Evolutionary conservation across 257 asterid genomes (phyloP).

Genomic region (Ophiorrhiza pumila): DNA sequence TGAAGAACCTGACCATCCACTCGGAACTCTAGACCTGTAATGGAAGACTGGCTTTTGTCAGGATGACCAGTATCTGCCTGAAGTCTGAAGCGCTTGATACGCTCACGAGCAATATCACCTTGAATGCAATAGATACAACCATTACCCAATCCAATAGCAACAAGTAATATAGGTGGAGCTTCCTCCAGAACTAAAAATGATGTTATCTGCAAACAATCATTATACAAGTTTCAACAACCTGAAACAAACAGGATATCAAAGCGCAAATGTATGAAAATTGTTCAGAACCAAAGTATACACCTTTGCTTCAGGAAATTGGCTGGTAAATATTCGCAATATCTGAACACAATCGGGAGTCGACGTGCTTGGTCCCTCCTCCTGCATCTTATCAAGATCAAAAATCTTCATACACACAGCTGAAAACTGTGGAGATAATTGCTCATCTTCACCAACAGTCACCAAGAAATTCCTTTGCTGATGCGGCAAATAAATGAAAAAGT

Average conservation of each 20-base stretch:
- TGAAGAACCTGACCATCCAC: conserved; percentile 83
- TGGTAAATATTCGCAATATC: conserved; percentile 76
- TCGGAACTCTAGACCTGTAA: conserved; percentile 81
- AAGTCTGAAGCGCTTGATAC: conserved; percentile 85
- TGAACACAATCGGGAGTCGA: conserved; percentile 82
- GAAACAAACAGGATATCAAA: background rate
- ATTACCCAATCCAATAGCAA: conserved; percentile 87
- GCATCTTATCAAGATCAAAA: conserved; percentile 82
- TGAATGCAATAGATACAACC: conserved; percentile 93
- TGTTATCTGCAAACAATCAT: conserved; percentile 57
- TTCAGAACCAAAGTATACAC: conserved; percentile 26
- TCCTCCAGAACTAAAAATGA: conserved; percentile 83
- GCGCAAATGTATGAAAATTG: background rate
- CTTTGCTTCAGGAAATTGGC: conserved; percentile 89
- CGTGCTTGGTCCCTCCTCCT: conserved; percentile 74
- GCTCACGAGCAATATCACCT: conserved; percentile 98
- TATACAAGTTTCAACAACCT: background rate
- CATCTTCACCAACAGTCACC: conserved; percentile 91
- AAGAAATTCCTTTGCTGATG: conserved; percentile 82
- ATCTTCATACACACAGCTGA: conserved; percentile 71
- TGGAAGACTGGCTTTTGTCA: conserved; percentile 40
- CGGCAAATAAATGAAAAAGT: background rate
- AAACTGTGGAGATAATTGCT: conserved; percentile 66
- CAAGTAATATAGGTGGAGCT: conserved; percentile 86
- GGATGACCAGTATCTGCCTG: conserved; percentile 53